A percentile compares a stretch with the other conserved stretches of the same genome.
These are phyloP conservation scores for Gossypioides kirkii DNA, from an alignment of 345 rosid species.

Conservation along the genomic window DNA sequence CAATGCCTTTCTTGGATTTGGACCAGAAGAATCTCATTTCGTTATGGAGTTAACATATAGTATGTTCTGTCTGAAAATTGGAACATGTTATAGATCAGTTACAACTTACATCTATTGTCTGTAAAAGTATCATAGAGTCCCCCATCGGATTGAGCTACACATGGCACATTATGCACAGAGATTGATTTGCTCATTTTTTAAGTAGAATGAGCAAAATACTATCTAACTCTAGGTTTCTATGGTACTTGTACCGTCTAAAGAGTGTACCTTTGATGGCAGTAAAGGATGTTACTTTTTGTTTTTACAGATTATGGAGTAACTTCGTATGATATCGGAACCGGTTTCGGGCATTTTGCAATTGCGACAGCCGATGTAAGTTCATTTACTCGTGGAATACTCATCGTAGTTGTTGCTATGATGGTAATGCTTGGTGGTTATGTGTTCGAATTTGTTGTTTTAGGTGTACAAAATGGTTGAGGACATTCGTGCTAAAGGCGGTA, in stretches of 20 bases:
- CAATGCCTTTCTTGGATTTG: constrained; percentile 92
- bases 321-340: constrained; percentile 90
- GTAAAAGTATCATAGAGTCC: too few relatives aligned
- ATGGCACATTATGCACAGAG: too few relatives aligned
- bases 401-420: background rate
- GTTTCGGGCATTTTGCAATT: constrained; percentile 94
- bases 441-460: constrained; percentile 27
- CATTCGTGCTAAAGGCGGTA: constrained; percentile 72
- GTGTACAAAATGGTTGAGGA: constrained; percentile 75
- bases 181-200: too few relatives aligned
- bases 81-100: too few relatives aligned
- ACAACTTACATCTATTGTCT: too few relatives aligned
- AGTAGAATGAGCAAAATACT: too few relatives aligned
- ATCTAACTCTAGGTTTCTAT: too few relatives aligned
- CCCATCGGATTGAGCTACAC: too few relatives aligned
- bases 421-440: background rate
- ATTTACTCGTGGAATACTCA: background rate
- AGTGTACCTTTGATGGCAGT: too few relatives aligned
- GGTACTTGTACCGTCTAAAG: too few relatives aligned
- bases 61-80: constrained; percentile 19
- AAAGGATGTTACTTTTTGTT: too few relatives aligned
- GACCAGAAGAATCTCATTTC: constrained; percentile 72
- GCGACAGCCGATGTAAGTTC: constrained; percentile 72
- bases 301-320: constrained; percentile 74
- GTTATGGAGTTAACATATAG: constrained; percentile 85